Base-by-base conservation (phyloP, 805 yeast genomes). In the Pichia cabralensis region DNA sequence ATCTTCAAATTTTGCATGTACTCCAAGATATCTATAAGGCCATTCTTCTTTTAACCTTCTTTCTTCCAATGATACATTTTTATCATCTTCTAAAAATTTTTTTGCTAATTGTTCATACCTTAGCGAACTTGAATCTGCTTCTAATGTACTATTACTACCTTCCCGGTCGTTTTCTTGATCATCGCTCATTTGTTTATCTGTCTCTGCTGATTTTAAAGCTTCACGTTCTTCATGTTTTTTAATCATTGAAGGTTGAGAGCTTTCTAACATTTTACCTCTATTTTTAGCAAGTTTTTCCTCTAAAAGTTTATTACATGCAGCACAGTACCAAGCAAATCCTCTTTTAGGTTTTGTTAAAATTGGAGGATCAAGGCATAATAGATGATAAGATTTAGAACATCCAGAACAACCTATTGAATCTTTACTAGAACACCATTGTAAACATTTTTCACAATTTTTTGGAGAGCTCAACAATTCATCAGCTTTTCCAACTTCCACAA, bases 261-360 rank as follows among this genome's bases (percentile, higher is more conserved):
- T 48, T 12, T 52, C 52, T 16, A 58, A 40, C 55, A 58, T 45
- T 13, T 54, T 39, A 15, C 65, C 66, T 35, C 63, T 52, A 28
- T 54, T 56, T 33, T 37, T 31, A n/a, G 44, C 44, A 40, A 64
- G 34, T 40, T 60, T 59, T n/a, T 57, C 53, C 40, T 76, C 80
- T 33, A 70, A 68, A 22, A 62, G 67, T 44, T 73, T 70, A n/a
- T 78, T 66, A 59, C 96, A 86, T 5, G 62, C 53, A 20, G 83
- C 88, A 62, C 96, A 86, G 18, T 84, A 70, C 96, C 96, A 88
- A 8, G 85, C 82, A 51, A 84, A 81, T 1, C 95, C 95, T 38
- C 94, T 61, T 28, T 82, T 76, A 1, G 95, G 96, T 48, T 82
- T 82, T 42, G 72, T 71, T 34, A 71, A 53, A 26, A 85, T 56